phyloP scores from a whole-genome alignment of 768 basidiomycete species.

The Boletus reticulatus region DNA sequence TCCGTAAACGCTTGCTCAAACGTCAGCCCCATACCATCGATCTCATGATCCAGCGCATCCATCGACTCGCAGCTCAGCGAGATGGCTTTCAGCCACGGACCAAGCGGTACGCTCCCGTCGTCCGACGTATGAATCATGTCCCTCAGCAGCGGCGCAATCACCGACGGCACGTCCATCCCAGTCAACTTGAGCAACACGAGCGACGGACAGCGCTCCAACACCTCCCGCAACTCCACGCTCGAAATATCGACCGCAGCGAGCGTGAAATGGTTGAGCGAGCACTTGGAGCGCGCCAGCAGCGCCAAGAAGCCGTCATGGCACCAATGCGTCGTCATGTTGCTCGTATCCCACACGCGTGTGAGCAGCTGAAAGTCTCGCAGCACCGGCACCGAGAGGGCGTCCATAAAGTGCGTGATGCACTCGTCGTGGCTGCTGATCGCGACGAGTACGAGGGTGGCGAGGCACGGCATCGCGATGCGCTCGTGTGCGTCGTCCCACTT shows the following conservation, averaged over 20 bases:
- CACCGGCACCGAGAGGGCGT: conserved; percentile 21
- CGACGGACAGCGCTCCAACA: conserved; percentile 30
- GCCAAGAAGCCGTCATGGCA: conserved; percentile 28
- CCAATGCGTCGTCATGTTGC: conserved; percentile 27
- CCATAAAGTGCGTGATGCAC: conserved; percentile 26
- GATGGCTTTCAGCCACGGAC: conserved; percentile 29
- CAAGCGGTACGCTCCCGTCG: conserved; percentile 17
- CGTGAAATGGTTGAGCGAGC: conserved; percentile 30
- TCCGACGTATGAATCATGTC: conserved; percentile 25
- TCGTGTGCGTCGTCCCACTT: conserved; percentile 25
- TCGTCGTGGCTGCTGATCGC: conserved; percentile 29
- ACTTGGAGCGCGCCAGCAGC: conserved; percentile 27
- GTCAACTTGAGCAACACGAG: conserved; percentile 30
- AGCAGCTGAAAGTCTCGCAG: conserved; percentile 32
- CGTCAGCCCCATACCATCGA: conserved; percentile 25
- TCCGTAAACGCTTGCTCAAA: conserved; percentile 26
- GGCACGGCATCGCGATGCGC: conserved; percentile 29
- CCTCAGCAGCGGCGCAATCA: conserved; percentile 21
- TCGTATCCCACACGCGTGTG: conserved; percentile 34
- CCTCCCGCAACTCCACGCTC: conserved; percentile 21
- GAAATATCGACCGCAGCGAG: conserved; percentile 26
- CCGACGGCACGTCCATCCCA: conserved; percentile 20
- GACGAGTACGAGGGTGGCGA: conserved; percentile 30
- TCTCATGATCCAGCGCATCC: conserved; percentile 18
- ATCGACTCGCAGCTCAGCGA: conserved; percentile 31